These are phyloP conservation scores for Cytospora leucostoma DNA, from an alignment of 2,329 filamentous ascomycete species.

Conservation along the genomic window DNA sequence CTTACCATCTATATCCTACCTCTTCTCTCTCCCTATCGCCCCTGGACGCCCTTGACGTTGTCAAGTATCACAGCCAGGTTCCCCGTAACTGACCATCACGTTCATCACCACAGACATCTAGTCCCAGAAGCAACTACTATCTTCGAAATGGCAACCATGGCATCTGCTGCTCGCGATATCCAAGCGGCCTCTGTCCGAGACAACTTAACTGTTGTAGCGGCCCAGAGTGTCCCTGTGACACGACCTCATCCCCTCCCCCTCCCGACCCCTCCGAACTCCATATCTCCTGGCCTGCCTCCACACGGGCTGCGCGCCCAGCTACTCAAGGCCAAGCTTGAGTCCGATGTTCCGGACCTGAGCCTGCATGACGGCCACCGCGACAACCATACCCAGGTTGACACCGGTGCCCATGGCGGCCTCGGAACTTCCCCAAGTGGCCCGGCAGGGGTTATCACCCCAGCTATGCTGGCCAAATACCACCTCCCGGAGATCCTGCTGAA, in stretches of 20 bases:
- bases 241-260: slow-evolving; percentile 70
- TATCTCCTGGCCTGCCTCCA: slow-evolving; percentile 83
- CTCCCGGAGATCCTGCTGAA: slow-evolving; percentile 86
- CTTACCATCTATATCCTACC: slow-evolving; percentile 23
- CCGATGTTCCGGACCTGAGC: slow-evolving; percentile 85
- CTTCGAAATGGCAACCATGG: slow-evolving; percentile 64
- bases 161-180: slow-evolving; percentile 69
- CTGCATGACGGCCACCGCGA: slow-evolving; percentile 67
- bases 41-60: slow-evolving; percentile 31
- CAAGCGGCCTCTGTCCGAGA: slow-evolving; percentile 64
- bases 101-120: slow-evolving; percentile 37
- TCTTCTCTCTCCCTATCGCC: slow-evolving; percentile 5
- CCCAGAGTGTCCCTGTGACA: slow-evolving; percentile 65
- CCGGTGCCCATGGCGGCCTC: slow-evolving; percentile 34
- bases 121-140: slow-evolving; percentile 41
- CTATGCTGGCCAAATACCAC: slow-evolving; percentile 84
- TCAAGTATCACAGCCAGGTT: slow-evolving; percentile 14
- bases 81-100: slow-evolving; percentile 15
- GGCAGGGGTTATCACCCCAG: slow-evolving; percentile 78
- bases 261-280: slow-evolving; percentile 92
- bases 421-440: slow-evolving; percentile 64
- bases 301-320: slow-evolving; percentile 74
- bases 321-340: slow-evolving; percentile 59
- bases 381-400: slow-evolving; percentile 36
- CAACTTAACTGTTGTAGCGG: slow-evolving; percentile 73